These are phyloP conservation scores for Ophiostoma sp. DNA, from an alignment of 2,329 filamentous ascomycete genomes.

Conservation along the genomic window DNA sequence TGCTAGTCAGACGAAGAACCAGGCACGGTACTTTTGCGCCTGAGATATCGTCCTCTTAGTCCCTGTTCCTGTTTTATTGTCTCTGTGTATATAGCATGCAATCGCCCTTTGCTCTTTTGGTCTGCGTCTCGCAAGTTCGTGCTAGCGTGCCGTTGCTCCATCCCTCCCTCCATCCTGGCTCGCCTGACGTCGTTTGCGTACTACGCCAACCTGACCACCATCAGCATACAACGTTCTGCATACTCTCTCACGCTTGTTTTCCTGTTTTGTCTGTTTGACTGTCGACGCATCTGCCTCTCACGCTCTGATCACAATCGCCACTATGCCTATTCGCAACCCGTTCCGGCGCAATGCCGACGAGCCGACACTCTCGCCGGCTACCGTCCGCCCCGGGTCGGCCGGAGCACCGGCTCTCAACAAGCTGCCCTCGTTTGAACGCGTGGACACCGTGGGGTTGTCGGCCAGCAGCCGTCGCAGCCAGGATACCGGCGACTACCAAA, in stretches of 20 bases:
- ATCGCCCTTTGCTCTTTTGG: not conserved
- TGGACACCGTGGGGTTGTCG: slow-evolving; percentile 58
- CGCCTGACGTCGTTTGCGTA: slow-evolving; percentile 7
- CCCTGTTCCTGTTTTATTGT: too few relatives aligned
- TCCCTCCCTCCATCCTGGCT: not conserved
- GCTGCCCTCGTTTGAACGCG: slow-evolving; percentile 51
- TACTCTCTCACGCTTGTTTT: too few relatives aligned
- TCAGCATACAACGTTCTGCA: not conserved
- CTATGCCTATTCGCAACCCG: slow-evolving; percentile 66
- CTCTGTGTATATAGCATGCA: not conserved
- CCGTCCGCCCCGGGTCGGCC: slow-evolving; percentile 13
- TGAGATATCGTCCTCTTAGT: too few relatives aligned
- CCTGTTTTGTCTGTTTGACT: not conserved
- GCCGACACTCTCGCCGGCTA: slow-evolving; percentile 24
- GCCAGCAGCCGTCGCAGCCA: slow-evolving; percentile 51
- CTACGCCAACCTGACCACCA: not conserved
- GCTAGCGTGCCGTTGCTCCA: slow-evolving; percentile 1
- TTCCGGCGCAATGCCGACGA: slow-evolving; percentile 48
- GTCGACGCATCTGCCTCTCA: too few relatives aligned
- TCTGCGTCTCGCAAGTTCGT: not conserved
- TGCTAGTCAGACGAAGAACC: not conserved
- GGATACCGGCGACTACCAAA: slow-evolving; percentile 68
- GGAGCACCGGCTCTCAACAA: not conserved
- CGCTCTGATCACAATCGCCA: not conserved
- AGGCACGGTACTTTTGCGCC: not conserved